Percentiles rank a stretch among this genome's conserved stretches.
phyloP scores from a whole-genome alignment of 2,329 filamentous ascomycete species.

The Alternaria angustiovoidea region DNA sequence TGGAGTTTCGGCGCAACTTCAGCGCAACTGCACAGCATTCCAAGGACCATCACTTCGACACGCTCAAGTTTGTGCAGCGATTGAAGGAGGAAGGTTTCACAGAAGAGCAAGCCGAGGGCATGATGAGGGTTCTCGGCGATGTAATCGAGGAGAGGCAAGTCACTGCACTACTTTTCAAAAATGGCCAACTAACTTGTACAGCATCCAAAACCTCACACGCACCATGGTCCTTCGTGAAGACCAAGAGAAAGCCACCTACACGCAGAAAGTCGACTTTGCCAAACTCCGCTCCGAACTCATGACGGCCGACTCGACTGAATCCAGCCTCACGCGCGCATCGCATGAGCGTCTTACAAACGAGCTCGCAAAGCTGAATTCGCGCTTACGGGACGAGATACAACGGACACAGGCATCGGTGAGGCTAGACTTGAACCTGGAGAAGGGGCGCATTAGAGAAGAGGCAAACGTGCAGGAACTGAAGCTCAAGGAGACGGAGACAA shows the following conservation, averaged over 20 bases:
- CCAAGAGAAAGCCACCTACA: slow-evolving; percentile 78
- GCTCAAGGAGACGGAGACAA: slow-evolving; percentile 97
- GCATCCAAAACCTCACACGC: slow-evolving; percentile 94
- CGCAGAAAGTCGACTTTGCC: slow-evolving; percentile 95
- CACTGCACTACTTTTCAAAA: not conserved
- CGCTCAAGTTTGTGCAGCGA: slow-evolving; percentile 93
- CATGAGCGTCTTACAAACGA: slow-evolving; percentile 95
- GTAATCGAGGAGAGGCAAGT: slow-evolving; percentile 90
- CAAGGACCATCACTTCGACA: slow-evolving; percentile 96
- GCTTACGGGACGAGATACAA: slow-evolving; percentile 91
- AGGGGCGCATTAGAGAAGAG: slow-evolving; percentile 95
- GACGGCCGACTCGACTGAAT: slow-evolving; percentile 89
- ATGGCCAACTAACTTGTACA: slow-evolving; percentile 45
- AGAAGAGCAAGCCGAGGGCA: slow-evolving; percentile 93
- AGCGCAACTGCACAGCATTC: slow-evolving; percentile 69
- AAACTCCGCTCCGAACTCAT: slow-evolving; percentile 95
- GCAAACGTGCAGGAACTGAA: slow-evolving; percentile 96
- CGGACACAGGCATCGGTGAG: slow-evolving; percentile 92
- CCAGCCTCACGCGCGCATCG: slow-evolving; percentile 83
- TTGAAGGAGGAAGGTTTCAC: slow-evolving; percentile 92
- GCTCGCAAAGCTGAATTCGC: slow-evolving; percentile 88
- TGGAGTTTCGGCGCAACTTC: slow-evolving; percentile 58
- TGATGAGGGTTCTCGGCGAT: slow-evolving; percentile 97
- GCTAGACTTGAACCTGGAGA: slow-evolving; percentile 93
- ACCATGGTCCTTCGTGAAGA: slow-evolving; percentile 99